Evolutionary conservation across 345 rosid species (phyloP).

Genomic region (Schrenkiella parvula): DNA sequence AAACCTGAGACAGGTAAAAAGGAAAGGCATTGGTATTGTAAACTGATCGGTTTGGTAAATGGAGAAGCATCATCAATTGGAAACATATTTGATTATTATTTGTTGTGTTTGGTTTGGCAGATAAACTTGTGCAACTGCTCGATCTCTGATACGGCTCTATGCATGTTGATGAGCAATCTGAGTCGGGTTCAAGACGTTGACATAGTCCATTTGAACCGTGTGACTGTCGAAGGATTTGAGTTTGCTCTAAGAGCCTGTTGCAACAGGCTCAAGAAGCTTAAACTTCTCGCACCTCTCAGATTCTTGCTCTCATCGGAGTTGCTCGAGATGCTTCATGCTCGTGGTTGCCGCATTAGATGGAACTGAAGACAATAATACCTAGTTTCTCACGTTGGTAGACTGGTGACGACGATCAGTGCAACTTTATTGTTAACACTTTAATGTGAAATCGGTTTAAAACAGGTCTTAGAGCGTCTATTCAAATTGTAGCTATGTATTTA

Average conservation of each 20-base stretch:
- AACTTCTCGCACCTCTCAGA: slow-evolving; percentile 60
- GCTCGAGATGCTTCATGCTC: slow-evolving; percentile 54
- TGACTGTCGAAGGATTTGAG: slow-evolving; percentile 71
- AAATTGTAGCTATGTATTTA: too few species aligned
- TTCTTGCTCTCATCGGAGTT: slow-evolving; percentile 68
- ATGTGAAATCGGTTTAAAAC: not conserved
- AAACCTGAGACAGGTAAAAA: slow-evolving; percentile 79
- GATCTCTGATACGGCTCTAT: slow-evolving; percentile 39
- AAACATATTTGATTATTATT: not conserved
- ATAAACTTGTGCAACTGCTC: slow-evolving; percentile 72
- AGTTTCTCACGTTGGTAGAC: not conserved
- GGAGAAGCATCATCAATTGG: not conserved
- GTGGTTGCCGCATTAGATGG: slow-evolving; percentile 87
- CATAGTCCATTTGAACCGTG: slow-evolving; percentile 62
- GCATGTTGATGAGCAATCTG: slow-evolving; percentile 77
- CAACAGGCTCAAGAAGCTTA: slow-evolving; percentile 72
- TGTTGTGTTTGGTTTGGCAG: slow-evolving; percentile 47
- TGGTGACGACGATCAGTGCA: not conserved
- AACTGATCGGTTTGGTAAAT: not conserved
- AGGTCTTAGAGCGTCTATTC: not conserved
- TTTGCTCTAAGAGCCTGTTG: slow-evolving; percentile 67
- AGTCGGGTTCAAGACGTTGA: slow-evolving; percentile 84
- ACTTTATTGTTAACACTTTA: not conserved
- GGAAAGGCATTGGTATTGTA: not conserved
- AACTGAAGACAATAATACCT: slow-evolving; percentile 33